Conservation (phyloP, 495 filamentous ascomycete species). For the Neurospora tetraspora region DNA sequence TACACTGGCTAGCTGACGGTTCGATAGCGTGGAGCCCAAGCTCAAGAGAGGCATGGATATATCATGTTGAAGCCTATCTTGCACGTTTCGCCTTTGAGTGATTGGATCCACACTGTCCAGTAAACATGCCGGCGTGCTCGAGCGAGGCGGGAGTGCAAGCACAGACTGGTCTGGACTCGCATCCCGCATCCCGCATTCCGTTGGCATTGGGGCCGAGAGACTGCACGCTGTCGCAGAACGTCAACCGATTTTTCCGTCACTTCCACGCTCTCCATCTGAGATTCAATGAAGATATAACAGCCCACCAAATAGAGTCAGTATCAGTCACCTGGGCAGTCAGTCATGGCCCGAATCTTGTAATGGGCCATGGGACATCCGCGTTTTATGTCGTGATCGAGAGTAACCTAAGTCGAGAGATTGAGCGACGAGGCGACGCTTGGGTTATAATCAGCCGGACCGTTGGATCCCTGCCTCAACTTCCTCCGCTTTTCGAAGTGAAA, state of each 20-base stretch:
- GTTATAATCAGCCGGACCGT: not conserved
- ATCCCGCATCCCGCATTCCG: not conserved
- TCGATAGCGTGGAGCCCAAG: not conserved
- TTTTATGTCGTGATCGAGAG: not conserved
- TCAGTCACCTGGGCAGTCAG: not conserved
- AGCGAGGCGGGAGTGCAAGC: not conserved
- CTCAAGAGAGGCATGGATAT: not conserved
- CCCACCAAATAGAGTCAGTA: not conserved
- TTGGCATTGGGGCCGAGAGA: not conserved
- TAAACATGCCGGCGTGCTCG: not conserved
- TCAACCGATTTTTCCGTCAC: not conserved
- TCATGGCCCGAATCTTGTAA: not conserved
- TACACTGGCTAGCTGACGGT: not conserved
- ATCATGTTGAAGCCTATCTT: not conserved
- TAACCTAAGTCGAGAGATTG: not conserved
- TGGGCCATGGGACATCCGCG: not conserved
- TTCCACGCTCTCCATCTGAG: not conserved
- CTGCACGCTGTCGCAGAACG: not conserved
- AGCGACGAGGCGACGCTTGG: not conserved
- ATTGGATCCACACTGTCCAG: not conserved
- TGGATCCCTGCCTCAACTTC: not conserved
- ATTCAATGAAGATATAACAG: not conserved
- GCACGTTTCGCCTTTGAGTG: not conserved
- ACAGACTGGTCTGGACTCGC: not conserved
- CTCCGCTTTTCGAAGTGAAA: not conserved